Percentiles rank a stretch among this genome's conserved stretches.
These are phyloP conservation scores for Asclepias syriaca DNA, from an alignment of 257 asterid species.

Conservation along the genomic window DNA sequence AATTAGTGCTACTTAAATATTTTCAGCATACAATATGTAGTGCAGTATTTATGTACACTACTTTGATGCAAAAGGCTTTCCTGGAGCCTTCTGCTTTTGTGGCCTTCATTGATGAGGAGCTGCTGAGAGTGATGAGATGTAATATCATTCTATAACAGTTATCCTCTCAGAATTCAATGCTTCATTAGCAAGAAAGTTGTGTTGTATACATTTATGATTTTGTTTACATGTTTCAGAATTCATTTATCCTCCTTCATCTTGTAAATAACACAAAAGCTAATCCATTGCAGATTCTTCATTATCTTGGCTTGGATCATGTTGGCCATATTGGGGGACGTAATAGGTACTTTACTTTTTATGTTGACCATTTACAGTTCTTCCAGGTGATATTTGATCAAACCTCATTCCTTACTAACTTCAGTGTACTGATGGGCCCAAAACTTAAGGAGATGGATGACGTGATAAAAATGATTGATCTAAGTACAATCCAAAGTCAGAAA, in stretches of 20 bases:
- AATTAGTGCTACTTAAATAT: neutral
- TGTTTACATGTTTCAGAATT: neutral
- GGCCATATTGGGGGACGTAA: conserved; percentile 93
- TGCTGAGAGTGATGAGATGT: neutral
- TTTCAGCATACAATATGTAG: neutral
- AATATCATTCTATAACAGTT: neutral
- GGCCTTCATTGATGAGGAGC: neutral
- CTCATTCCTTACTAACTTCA: conserved; percentile 23
- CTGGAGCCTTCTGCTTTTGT: neutral
- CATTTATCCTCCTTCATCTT: neutral
- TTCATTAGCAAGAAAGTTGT: neutral
- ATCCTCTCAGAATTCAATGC: neutral
- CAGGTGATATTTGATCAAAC: neutral
- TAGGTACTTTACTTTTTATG: conserved; percentile 35
- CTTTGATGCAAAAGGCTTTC: neutral
- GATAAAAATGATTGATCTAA: conserved; percentile 55
- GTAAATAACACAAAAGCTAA: conserved; percentile 22
- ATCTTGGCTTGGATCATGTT: conserved; percentile 95
- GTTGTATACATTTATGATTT: neutral
- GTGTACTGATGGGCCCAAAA: conserved; percentile 79
- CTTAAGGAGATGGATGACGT: conserved; percentile 86
- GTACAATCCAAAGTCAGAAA: conserved; percentile 33
- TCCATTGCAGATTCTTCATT: conserved; percentile 81
- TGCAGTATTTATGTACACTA: neutral
- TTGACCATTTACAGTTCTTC: conserved; percentile 1